Conservation (phyloP, 345 rosid species). For the Pugionium dolabratum region DNA sequence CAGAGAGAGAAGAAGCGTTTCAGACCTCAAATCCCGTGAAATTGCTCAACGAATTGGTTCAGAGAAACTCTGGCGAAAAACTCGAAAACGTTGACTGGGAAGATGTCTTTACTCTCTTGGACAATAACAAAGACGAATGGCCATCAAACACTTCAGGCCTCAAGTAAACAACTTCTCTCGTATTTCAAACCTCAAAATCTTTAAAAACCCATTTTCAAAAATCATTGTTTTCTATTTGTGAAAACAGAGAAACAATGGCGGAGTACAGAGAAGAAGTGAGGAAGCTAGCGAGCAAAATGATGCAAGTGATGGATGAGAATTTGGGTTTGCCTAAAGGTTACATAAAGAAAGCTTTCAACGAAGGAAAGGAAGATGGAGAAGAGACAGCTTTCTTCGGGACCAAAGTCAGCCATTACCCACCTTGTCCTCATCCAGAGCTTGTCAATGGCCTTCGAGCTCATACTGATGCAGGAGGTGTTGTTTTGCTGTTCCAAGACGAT, state of each 20-base stretch:
- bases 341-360: conserved; percentile 64
- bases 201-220: neutral
- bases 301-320: conserved; percentile 92
- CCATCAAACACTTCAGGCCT: conserved; percentile 56
- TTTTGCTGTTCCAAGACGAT: conserved; percentile 85
- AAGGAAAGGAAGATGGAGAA: conserved; percentile 46
- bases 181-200: neutral
- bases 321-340: conserved; percentile 65
- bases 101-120: conserved; percentile 72
- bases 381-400: conserved; percentile 70
- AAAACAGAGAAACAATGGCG: conserved; percentile 66
- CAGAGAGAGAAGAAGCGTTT: conserved; percentile 76
- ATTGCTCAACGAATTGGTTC: conserved; percentile 47
- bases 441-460: conserved; percentile 80
- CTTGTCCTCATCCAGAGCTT: conserved; percentile 77
- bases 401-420: conserved; percentile 92
- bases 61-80: conserved; percentile 46
- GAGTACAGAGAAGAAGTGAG: conserved; percentile 73
- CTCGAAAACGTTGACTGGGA: conserved; percentile 82
- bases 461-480: conserved; percentile 96
- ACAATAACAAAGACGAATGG: conserved; percentile 59
- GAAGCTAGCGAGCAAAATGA: conserved; percentile 65
- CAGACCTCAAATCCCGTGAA: conserved; percentile 53
- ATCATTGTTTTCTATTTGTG: neutral
- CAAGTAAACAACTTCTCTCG: conserved; percentile 48